Conservation (phyloP, 2,329 filamentous ascomycete genomes). For the Aspergillus fumigatus region DNA sequence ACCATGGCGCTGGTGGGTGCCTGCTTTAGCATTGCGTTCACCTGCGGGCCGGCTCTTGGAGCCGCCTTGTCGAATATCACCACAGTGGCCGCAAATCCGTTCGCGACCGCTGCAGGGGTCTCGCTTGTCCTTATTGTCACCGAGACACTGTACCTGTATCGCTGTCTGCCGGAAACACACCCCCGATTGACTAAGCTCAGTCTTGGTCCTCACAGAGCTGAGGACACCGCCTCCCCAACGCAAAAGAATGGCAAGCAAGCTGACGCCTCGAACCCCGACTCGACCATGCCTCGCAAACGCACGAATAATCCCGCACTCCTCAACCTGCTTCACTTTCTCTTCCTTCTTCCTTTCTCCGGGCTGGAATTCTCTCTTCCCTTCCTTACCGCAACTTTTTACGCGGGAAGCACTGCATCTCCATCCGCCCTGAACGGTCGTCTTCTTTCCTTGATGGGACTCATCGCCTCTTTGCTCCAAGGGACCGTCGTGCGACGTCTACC, state of each 20-base stretch:
- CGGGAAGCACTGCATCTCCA: slow-evolving; percentile 51
- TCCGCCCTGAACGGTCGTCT: slow-evolving; percentile 77
- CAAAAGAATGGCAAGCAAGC: background rate
- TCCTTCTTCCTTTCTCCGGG: slow-evolving; percentile 94
- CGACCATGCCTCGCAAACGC: slow-evolving; percentile 39
- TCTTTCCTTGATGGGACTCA: slow-evolving; percentile 83
- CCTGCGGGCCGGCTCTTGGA: slow-evolving; percentile 87
- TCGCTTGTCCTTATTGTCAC: slow-evolving; percentile 77
- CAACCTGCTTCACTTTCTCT: slow-evolving; percentile 80
- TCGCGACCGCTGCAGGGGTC: slow-evolving; percentile 86
- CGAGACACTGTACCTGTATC: slow-evolving; percentile 85
- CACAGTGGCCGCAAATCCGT: slow-evolving; percentile 80
- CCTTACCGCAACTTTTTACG: slow-evolving; percentile 93
- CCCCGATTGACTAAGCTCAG: slow-evolving; percentile 53
- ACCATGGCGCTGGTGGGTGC: slow-evolving; percentile 96
- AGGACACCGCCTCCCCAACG: background rate
- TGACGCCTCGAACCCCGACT: background rate
- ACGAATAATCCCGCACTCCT: slow-evolving; percentile 82
- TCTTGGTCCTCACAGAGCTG: slow-evolving; percentile 20
- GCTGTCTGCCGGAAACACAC: slow-evolving; percentile 75
- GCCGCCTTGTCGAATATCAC: slow-evolving; percentile 77
- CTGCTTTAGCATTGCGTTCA: slow-evolving; percentile 96
- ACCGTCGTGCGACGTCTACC: slow-evolving; percentile 82
- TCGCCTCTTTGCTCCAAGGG: slow-evolving; percentile 89
- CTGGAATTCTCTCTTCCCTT: slow-evolving; percentile 98